Evolutionary conservation across 495 filamentous ascomycete genomes (phyloP), one percentile per base, ranked within the genome.

Genomic region (Pyrenula massariospora): DNA sequence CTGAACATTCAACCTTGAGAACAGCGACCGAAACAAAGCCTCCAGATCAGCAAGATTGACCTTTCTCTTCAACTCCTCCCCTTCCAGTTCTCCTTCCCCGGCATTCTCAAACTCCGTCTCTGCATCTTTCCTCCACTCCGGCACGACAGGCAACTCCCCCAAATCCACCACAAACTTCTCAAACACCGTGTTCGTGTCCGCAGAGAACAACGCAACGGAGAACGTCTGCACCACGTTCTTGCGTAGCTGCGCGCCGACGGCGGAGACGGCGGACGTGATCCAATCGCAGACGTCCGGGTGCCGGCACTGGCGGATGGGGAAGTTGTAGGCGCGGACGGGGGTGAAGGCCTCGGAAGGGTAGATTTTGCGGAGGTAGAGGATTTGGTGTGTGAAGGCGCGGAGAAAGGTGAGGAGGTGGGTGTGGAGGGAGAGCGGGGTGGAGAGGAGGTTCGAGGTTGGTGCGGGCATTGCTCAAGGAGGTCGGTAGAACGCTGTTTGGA

Each of bases 251-350:
- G 72, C 78, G 51, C 83, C 79, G 8, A 94, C 82, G 49, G 88
- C 84, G 57, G 84, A 77, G 25, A 92, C 82, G 58, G 89, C 87
- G 70, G 92, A 87, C 62, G 78, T 81, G 70, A 98, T 86, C 84
- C 93, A 98, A 62, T 84, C 73, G 75, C 91, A 96, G 61, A 98
- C 88, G 62, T 83, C 81, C 1, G 93, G 90, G 66, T 97, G 91
- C 58, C 93, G 85, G 59, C 80, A 89, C 69, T 96, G 91, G 62
- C 88, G 84, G 47, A 96, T 87, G 23, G 91, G 84, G 58, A 88
- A 86, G 70, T 95, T 93, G 78, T 91, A 96, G 49, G 86, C 88
- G 58, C 85, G 83, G 20, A 86, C 84, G 36, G 84, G 80, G 56
- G 94, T 77, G 72, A 97, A 97, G 51, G 90, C 87, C 22, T 78